Base-by-base conservation (phyloP, 129 eudicot genomes). In the Flaveria linearis region DNA sequence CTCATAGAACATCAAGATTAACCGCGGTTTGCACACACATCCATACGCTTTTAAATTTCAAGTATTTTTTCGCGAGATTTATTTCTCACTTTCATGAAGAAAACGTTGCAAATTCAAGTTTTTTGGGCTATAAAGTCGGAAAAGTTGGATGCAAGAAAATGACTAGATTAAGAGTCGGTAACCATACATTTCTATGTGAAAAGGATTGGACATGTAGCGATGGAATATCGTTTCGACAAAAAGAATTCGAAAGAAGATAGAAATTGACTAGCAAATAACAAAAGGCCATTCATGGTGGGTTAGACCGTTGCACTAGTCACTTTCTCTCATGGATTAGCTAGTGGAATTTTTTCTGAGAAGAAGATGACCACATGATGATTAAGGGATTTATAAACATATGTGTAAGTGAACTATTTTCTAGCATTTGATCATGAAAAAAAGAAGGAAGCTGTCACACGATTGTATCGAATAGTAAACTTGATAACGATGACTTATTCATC, bases 211-310 rank as follows among this genome's bases (percentile, higher is more conserved):
- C 49, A 63, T 14, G 60, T 63, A 25, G 41, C 62, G 43, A 47
- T 25, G 78, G 61, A 63, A 71, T 20, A 53, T 71, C 33, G 33
- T 42, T 73, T 80, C 69, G 39, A 66, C 79, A 73, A 28, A 73
- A 42, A 42, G 62, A 67, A 78, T n/a, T 69, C 10, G 49, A 68
- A 68, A 43, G 43, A 68, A 10, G 36, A 55, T 72, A 72, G 83
- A 79, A 79, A 79, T 26, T 23, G 83, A 79, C 83, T 52, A 23
- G 78, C 83, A 79, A 51, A 79, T 72, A 79, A 55, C 68, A 63
- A 42, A 64, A 79, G 58, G 78, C 83, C 78, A 15, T 23, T 64
- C 17, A 42, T 79, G 69, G 79, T 80, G 79, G 69, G 61, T 66
- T 53, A 16, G 17, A 63, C 69, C 69, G 42, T 63, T 63, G 43